Conservation (phyloP, 176 grass and related monocot genomes). For the Oryza officinalis region DNA sequence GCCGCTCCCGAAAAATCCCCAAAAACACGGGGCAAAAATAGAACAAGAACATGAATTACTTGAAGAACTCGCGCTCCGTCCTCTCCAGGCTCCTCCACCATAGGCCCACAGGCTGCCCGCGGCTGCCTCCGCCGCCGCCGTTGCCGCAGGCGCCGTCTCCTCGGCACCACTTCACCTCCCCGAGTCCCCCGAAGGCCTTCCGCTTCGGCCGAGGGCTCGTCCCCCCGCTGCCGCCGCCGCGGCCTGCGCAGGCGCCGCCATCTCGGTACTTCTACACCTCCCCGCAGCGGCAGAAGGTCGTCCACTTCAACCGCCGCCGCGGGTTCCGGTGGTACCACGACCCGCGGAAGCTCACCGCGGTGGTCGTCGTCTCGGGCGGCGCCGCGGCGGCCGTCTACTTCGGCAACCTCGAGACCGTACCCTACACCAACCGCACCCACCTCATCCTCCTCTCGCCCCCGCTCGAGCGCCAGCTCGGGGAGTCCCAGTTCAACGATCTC, state of each 20-base stretch:
- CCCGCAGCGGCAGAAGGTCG: constrained; percentile 45
- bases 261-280: constrained; percentile 44
- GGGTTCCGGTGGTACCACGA: constrained; percentile 78
- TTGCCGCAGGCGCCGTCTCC: background rate
- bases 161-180: constrained; percentile 39
- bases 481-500: constrained; percentile 64
- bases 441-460: constrained; percentile 61
- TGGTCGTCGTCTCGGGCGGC: constrained; percentile 44
- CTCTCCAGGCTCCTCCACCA: constrained; percentile 43
- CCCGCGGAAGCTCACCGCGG: constrained; percentile 55
- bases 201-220: constrained; percentile 36
- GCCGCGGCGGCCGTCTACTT: constrained; percentile 53
- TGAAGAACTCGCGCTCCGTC: constrained; percentile 49
- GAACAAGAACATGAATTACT: constrained; percentile 31
- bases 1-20: constrained; percentile 7
- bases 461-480: constrained; percentile 80
- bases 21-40: background rate
- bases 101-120: background rate
- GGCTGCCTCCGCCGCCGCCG: background rate
- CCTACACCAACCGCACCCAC: constrained; percentile 87
- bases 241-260: background rate
- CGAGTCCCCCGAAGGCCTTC: constrained; percentile 13
- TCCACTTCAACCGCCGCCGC: constrained; percentile 69
- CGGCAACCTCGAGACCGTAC: constrained; percentile 83
- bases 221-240: background rate